These are phyloP conservation scores for Podaxis sp. DNA, from an alignment of 768 basidiomycete species.

Conservation along the genomic window DNA sequence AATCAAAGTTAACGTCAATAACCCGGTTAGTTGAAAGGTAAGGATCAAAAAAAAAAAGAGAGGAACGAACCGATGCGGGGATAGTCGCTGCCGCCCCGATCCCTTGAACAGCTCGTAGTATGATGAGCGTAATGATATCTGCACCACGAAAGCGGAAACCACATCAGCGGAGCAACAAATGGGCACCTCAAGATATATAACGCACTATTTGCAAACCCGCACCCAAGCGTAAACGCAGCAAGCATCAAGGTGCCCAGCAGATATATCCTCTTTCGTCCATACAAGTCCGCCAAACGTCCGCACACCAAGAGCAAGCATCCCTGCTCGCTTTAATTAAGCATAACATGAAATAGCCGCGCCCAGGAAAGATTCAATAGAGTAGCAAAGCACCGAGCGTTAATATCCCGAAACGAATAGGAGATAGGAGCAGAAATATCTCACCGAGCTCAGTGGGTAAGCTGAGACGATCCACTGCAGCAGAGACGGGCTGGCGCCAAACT, in stretches of 20 bases:
- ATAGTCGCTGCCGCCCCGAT: constrained; percentile 76
- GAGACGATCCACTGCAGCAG: constrained; percentile 66
- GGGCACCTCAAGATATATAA: neutral
- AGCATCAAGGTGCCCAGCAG: constrained; percentile 55
- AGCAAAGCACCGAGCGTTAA: neutral
- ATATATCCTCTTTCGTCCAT: constrained; percentile 72
- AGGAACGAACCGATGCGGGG: constrained; percentile 58
- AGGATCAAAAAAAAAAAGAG: neutral
- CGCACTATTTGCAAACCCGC: constrained; percentile 58
- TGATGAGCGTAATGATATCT: constrained; percentile 61
- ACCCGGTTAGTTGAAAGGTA: neutral
- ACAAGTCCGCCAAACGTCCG: constrained; percentile 76
- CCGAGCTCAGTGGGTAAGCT: constrained; percentile 67
- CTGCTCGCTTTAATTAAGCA: constrained; percentile 55
- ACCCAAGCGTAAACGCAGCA: constrained; percentile 56
- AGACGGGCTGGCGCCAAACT: constrained; percentile 46
- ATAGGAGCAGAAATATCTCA: constrained; percentile 21
- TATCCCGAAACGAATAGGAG: neutral
- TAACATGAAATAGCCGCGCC: neutral
- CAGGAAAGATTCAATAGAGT: neutral
- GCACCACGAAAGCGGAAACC: neutral
- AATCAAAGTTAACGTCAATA: neutral
- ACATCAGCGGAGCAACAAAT: constrained; percentile 26
- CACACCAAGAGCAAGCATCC: constrained; percentile 76
- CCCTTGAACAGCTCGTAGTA: constrained; percentile 79